phyloP scores from a whole-genome alignment of 306 rosid genomes.

The Cyclanthera cordifolia region DNA sequence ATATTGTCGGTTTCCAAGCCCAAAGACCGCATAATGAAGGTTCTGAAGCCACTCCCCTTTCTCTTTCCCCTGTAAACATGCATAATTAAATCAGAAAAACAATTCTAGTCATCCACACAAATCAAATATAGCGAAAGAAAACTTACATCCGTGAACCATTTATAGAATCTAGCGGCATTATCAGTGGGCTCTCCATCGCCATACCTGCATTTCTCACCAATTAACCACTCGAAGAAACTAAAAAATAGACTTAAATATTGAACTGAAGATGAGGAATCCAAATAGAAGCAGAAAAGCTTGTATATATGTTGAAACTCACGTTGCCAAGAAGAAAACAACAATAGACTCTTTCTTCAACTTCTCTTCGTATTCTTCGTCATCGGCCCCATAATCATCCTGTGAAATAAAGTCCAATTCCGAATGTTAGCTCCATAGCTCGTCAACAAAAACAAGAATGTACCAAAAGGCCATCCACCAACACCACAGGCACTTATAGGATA shows the following conservation, averaged over 20 bases:
- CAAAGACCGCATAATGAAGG: conserved; percentile 83
- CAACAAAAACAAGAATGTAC: not conserved
- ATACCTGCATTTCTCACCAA: conserved; percentile 46
- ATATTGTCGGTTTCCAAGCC: conserved; percentile 94
- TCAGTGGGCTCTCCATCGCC: conserved; percentile 99
- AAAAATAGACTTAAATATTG: not conserved
- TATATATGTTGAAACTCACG: conserved; percentile 42
- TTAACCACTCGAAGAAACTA: conserved; percentile 6
- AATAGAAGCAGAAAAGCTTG: not conserved
- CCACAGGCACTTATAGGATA: not conserved
- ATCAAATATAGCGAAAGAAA: not conserved
- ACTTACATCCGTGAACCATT: conserved; percentile 81
- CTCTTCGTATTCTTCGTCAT: conserved; percentile 66
- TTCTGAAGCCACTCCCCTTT: conserved; percentile 66
- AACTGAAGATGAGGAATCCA: not conserved
- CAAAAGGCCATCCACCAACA: conserved; percentile 5
- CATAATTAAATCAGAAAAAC: conserved; percentile 9
- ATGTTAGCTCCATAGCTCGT: not conserved
- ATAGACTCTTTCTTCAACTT: conserved; percentile 56
- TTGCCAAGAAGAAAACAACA: conserved; percentile 77
- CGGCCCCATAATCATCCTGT: conserved; percentile 83
- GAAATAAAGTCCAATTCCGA: conserved; percentile 2
- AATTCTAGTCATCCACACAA: not conserved
- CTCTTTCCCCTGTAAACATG: conserved; percentile 55
- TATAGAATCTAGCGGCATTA: conserved; percentile 84